Base-by-base conservation (phyloP, 2,329 filamentous ascomycete genomes). In the Aspergillus thermomutatus region DNA sequence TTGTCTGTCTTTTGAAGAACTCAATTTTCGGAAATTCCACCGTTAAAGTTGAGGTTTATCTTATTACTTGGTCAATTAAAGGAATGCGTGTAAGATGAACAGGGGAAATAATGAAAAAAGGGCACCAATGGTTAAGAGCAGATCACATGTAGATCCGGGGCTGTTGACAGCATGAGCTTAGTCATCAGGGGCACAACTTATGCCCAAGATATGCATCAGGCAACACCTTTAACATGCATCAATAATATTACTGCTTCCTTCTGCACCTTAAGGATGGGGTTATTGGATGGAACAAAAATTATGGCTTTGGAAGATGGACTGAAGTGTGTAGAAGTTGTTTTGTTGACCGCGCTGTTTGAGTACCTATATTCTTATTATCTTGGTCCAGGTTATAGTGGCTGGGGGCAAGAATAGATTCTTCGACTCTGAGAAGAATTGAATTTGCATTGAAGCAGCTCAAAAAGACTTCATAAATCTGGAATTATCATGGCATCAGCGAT, bases 141-240 rank as follows among this genome's bases (percentile, higher is more conserved):
- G 23, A 46, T 46, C 43, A 46, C 43, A 26, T 46, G 43, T 23
- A 45, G 21, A 43, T 46, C 43, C 14, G 21, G 43, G 21, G 34
- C 25, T 25, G 21, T 45, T 19, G 41, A 45, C 9, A 45, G n/a
- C 21, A 37, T 37, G 14, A 47, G 63, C 60, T 66, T 57, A 66
- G 55, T 64, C 62, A 63, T 56, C 62, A 60, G 52, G 50, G 54
- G 54, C 11, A 27, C 4, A 19, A 23, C 10, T 14, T 23, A 19
- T 40, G 49, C 43, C 49, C 40, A 11, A 47, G 17, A 28, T 23
- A n/a, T 11, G 23, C 23, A 23, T 46, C 31, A 46, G 21, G 43
- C 43, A 46, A 46, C 43, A 11, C 21, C 25, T 3, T 4, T 26
- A 14, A 17, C n/a, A n/a, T n/a, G n/a, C n/a, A n/a, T n/a, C n/a